Evolutionary conservation across 345 rosid species (phyloP).

Genomic region (Balakata baccata): DNA sequence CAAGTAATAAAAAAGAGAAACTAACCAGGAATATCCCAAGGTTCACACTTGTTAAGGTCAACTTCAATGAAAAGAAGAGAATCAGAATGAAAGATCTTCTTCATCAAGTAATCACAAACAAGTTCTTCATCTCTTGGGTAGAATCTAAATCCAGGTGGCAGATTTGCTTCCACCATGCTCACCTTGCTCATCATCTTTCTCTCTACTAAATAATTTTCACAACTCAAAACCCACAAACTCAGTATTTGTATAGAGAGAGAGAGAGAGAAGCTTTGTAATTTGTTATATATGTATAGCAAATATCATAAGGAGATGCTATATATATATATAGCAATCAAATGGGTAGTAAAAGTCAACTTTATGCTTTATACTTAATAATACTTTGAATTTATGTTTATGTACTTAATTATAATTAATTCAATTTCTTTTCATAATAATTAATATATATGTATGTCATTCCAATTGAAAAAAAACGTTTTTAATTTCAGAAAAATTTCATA

Average conservation of each 20-base stretch:
- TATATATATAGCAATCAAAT: conserved; percentile 5
- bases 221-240: too few relatives aligned
- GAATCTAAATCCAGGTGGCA: conserved; percentile 92
- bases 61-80: conserved; percentile 59
- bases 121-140: conserved; percentile 91
- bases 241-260: too few relatives aligned
- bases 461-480: too few relatives aligned
- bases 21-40: conserved; percentile 94
- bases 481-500: too few relatives aligned
- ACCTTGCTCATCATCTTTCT: conserved; percentile 20
- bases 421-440: too few relatives aligned
- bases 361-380: too few relatives aligned
- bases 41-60: conserved; percentile 92
- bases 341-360: conserved; percentile 6
- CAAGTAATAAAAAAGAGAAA: too few relatives aligned
- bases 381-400: too few relatives aligned
- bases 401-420: too few relatives aligned
- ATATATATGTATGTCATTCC: too few relatives aligned
- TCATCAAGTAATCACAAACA: conserved; percentile 78
- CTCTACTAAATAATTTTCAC: not conserved
- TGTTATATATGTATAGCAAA: not conserved
- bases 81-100: conserved; percentile 38
- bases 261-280: not conserved
- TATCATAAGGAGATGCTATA: not conserved
- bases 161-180: conserved; percentile 38